Evolutionary conservation across 2,329 filamentous ascomycete genomes (phyloP).

Genomic region (Didymella sp.): DNA sequence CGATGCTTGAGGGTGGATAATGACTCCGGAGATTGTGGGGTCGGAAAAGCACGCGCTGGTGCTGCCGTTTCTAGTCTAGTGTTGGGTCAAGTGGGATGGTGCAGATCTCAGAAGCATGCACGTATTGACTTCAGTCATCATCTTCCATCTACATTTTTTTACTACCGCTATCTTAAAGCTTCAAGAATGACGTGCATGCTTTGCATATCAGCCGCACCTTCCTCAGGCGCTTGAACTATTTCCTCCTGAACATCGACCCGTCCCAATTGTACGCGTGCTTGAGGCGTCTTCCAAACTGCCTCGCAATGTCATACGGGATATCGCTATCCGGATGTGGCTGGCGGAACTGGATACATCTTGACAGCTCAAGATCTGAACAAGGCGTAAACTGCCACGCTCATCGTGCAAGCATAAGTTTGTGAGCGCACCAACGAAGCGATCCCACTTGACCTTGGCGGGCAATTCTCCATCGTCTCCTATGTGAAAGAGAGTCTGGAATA

Average conservation of each 20-base stretch:
- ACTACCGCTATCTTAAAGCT: background rate
- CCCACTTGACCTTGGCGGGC: background rate
- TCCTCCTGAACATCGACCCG: background rate
- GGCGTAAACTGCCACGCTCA: background rate
- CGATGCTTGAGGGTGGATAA: constrained; percentile 15
- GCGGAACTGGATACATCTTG: background rate
- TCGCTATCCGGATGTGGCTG: background rate
- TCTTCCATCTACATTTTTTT: background rate
- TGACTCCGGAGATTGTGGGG: constrained; percentile 9
- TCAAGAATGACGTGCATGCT: background rate
- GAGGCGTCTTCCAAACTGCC: background rate
- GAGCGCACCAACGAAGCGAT: background rate
- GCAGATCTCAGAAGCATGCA: background rate
- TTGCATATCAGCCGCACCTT: no score
- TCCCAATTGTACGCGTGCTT: background rate
- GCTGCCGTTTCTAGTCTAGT: background rate
- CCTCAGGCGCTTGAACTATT: background rate
- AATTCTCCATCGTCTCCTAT: background rate
- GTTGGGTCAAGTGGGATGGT: background rate
- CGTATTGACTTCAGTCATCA: background rate
- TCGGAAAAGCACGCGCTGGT: constrained; percentile 13
- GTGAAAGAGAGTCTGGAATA: background rate
- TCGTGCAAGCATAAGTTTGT: background rate
- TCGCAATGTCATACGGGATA: background rate
- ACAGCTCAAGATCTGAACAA: background rate